Percentiles rank a stretch among this genome's conserved stretches.
Evolutionary conservation across 2,329 filamentous ascomycete species (phyloP).

Genomic region (Colletotrichum siamense): DNA sequence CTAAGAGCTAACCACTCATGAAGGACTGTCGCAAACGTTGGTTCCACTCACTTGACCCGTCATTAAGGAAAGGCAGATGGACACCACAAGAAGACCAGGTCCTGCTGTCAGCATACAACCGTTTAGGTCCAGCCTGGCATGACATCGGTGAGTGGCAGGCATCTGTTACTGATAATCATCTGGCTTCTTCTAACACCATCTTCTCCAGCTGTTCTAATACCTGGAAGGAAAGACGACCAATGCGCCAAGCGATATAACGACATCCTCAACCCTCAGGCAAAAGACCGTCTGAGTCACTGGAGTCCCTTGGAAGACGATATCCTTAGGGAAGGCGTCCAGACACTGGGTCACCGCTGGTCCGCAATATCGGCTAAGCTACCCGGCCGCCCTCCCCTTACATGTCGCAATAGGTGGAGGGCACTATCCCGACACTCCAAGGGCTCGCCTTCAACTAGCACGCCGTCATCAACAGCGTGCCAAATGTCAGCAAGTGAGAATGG

Average conservation of each 20-base stretch:
- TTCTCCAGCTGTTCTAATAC: constrained; percentile 30
- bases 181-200: not conserved
- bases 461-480: not conserved
- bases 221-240: constrained; percentile 33
- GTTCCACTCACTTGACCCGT: constrained; percentile 34
- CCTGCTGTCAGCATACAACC: constrained; percentile 30
- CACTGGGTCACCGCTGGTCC: constrained; percentile 31
- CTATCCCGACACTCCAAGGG: not conserved
- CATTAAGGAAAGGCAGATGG: constrained; percentile 32
- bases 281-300: constrained; percentile 30
- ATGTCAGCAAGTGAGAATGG: not conserved
- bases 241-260: constrained; percentile 34
- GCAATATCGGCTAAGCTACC: constrained; percentile 30
- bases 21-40: constrained; percentile 35
- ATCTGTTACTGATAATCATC: not conserved
- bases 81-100: constrained; percentile 33
- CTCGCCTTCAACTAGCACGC: not conserved
- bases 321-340: constrained; percentile 27
- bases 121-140: constrained; percentile 10
- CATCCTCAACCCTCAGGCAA: constrained; percentile 30
- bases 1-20: too few species aligned
- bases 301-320: constrained; percentile 29
- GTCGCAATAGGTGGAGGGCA: constrained; percentile 29
- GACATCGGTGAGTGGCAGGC: not conserved
- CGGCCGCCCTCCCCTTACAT: constrained; percentile 32